Conservation (phyloP, 805 yeast species). For the Pichia membranifaciens region DNA sequence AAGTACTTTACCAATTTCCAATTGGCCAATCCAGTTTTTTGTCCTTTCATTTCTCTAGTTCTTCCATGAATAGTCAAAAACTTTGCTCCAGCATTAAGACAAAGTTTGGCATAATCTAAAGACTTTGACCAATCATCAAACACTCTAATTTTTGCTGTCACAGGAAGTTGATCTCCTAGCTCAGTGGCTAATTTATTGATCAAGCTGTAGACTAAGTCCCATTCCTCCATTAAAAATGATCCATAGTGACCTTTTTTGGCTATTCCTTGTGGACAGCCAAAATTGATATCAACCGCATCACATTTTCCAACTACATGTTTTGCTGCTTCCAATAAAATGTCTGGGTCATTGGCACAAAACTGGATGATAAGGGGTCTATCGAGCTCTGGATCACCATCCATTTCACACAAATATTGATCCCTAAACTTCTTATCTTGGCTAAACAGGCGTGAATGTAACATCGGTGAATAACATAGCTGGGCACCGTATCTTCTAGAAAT, state of each 20-base stretch:
- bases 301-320: slow-evolving; percentile 71
- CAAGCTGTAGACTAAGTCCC: slow-evolving; percentile 72
- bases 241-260: slow-evolving; percentile 95
- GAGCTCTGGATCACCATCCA: slow-evolving; percentile 61
- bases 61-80: slow-evolving; percentile 93
- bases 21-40: slow-evolving; percentile 90
- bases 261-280: slow-evolving; percentile 98
- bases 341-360: slow-evolving; percentile 95
- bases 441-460: slow-evolving; percentile 90
- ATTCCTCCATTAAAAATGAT: slow-evolving; percentile 93
- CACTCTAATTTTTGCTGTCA: slow-evolving; percentile 91
- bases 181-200: slow-evolving; percentile 70
- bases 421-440: slow-evolving; percentile 82
- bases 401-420: slow-evolving; percentile 58
- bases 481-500: slow-evolving; percentile 88
- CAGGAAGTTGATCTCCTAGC: slow-evolving; percentile 60
- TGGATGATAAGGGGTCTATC: slow-evolving; percentile 92
- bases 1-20: slow-evolving; percentile 76
- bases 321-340: slow-evolving; percentile 76
- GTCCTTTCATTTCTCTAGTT: slow-evolving; percentile 97
- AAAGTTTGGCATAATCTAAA: slow-evolving; percentile 81
- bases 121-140: slow-evolving; percentile 81
- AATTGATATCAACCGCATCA: slow-evolving; percentile 92
- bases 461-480: slow-evolving; percentile 89
- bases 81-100: slow-evolving; percentile 90